phyloP scores from a whole-genome alignment of 139 green algal species.

The Nannochloris sp. region DNA sequence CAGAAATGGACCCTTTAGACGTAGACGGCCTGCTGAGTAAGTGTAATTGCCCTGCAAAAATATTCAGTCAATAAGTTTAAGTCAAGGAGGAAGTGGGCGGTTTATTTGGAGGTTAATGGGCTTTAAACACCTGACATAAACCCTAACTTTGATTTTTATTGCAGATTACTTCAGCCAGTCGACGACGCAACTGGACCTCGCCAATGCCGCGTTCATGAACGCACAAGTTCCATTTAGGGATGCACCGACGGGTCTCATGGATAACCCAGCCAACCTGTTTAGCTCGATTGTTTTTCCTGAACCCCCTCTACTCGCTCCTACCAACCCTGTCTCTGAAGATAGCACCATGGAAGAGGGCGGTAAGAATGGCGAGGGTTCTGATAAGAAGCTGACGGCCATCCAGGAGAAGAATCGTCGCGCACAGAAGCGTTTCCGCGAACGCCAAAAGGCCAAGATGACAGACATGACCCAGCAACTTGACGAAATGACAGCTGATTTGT shows the following conservation, averaged over 20 bases:
- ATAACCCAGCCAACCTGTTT: slow-evolving; percentile 21
- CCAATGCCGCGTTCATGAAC: not conserved
- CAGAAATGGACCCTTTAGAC: slow-evolving; percentile 6
- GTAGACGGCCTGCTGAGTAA: slow-evolving; percentile 10
- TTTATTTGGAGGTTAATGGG: too few species aligned
- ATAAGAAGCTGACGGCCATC: slow-evolving; percentile 7
- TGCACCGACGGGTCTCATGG: not conserved
- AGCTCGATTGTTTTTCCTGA: slow-evolving; percentile 21
- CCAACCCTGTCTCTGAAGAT: slow-evolving; percentile 3
- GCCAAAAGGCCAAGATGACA: slow-evolving; percentile 42
- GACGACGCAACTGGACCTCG: not conserved
- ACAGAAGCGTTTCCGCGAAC: slow-evolving; percentile 42
- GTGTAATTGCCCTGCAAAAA: not conserved
- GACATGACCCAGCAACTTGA: slow-evolving; percentile 40
- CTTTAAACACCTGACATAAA: too few species aligned
- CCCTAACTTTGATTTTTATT: not conserved
- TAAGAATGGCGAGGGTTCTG: not conserved
- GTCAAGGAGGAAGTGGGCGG: too few species aligned
- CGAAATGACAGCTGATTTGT: slow-evolving; percentile 25
- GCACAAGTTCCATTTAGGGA: not conserved
- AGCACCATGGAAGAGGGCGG: not conserved
- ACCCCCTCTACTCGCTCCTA: not conserved
- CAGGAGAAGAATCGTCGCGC: slow-evolving; percentile 38
- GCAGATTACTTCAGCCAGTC: slow-evolving; percentile 6
- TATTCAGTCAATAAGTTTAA: not conserved